These are phyloP conservation scores for Platanthera zijinensis DNA, from an alignment of 106 monocot species.

Conservation along the genomic window DNA sequence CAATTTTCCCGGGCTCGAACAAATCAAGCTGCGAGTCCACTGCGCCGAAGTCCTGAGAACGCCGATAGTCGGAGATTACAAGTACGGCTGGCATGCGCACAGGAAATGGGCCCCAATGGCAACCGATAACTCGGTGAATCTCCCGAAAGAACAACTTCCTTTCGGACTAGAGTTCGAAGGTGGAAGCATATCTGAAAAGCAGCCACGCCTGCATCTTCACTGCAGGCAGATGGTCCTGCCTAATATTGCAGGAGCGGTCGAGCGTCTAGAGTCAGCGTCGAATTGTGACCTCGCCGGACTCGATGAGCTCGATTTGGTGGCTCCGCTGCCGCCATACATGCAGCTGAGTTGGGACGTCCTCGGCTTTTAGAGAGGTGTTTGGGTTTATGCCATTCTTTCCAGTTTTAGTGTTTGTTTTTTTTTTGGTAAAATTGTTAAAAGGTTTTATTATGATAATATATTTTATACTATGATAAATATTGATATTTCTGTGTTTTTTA, in stretches of 20 bases:
- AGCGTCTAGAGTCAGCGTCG: conserved; percentile 21
- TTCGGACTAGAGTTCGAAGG: conserved; percentile 45
- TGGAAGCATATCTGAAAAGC: conserved; percentile 46
- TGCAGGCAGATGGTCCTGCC: conserved; percentile 81
- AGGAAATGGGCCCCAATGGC: conserved; percentile 33
- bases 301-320: conserved; percentile 57
- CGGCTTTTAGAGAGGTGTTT: conserved; percentile 3
- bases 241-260: conserved; percentile 41
- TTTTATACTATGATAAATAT: no score
- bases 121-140: background rate
- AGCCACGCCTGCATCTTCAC: conserved; percentile 71
- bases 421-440: no score
- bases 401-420: no score
- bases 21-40: conserved; percentile 73
- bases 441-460: no score
- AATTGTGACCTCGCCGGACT: conserved; percentile 32
- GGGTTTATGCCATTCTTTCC: no score
- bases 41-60: conserved; percentile 82
- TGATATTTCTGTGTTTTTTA: no score
- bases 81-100: conserved; percentile 76
- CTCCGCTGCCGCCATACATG: conserved; percentile 72
- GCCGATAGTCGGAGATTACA: conserved; percentile 87
- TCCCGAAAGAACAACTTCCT: conserved; percentile 27
- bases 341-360: conserved; percentile 68
- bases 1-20: background rate